Evolutionary conservation across 2,329 filamentous ascomycete genomes (phyloP).

Genomic region (Nemania bipapillata): DNA sequence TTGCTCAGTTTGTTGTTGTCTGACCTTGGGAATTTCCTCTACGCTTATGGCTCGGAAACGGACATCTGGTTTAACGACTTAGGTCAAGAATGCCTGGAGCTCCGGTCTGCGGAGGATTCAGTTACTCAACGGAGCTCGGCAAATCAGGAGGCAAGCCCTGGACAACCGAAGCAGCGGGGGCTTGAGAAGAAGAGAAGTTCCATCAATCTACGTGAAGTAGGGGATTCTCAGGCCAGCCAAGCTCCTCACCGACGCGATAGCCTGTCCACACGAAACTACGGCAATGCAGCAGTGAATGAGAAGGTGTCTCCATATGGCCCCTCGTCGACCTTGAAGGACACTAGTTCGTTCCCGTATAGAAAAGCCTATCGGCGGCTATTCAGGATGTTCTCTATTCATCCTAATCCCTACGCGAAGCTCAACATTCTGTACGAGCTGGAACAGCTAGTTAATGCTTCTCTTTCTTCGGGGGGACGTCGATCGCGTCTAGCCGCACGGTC

Average conservation of each 20-base stretch:
- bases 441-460: constrained; percentile 79
- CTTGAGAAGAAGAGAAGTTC: constrained; percentile 76
- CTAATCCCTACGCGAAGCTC: constrained; percentile 87
- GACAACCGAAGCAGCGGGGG: constrained; percentile 61
- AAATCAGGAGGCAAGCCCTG: constrained; percentile 58
- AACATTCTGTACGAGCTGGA: constrained; percentile 85
- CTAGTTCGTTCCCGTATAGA: constrained; percentile 78
- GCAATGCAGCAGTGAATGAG: constrained; percentile 56
- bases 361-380: constrained; percentile 82
- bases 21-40: constrained; percentile 86
- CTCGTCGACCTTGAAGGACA: constrained; percentile 48
- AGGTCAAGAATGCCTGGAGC: constrained; percentile 72
- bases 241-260: constrained; percentile 55
- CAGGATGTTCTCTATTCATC: constrained; percentile 86
- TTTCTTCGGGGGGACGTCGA: constrained; percentile 65
- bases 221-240: constrained; percentile 55
- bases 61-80: constrained; percentile 84
- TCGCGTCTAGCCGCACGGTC: constrained; percentile 54
- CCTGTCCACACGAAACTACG: constrained; percentile 55
- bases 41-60: constrained; percentile 90
- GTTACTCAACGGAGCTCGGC: constrained; percentile 56
- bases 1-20: constrained; percentile 87
- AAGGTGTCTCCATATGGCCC: constrained; percentile 51
- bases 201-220: constrained; percentile 68
- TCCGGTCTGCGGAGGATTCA: constrained; percentile 66